A percentile compares a stretch with the other conserved stretches of the same genome.
These are phyloP conservation scores for Candida glucosophila DNA, from an alignment of 1,139 yeast species.

Conservation along the genomic window DNA sequence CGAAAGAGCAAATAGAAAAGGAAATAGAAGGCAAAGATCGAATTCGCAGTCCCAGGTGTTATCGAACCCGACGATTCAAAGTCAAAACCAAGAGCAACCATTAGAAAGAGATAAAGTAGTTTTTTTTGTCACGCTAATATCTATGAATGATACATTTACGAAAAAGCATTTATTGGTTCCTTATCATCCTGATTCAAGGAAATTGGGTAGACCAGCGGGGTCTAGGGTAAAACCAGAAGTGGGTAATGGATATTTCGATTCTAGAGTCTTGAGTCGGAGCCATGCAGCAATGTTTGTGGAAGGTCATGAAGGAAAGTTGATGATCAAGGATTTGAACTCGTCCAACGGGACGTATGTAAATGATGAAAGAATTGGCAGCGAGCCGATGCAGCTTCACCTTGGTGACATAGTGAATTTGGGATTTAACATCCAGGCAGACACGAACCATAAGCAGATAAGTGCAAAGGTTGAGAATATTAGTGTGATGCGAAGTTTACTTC, in stretches of 20 bases:
- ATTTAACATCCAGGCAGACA: conserved; percentile 79
- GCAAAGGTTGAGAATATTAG: conserved; percentile 66
- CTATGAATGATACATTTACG: conserved; percentile 77
- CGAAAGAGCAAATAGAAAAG: conserved; percentile 2
- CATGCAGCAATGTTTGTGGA: conserved; percentile 89
- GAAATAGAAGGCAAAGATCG: conserved; percentile 22
- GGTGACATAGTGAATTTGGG: conserved; percentile 86
- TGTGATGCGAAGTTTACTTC: conserved; percentile 35
- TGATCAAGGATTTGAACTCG: conserved; percentile 77
- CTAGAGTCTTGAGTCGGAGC: conserved; percentile 83
- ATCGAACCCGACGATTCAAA: conserved; percentile 3
- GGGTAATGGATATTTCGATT: conserved; percentile 89
- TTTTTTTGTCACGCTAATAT: conserved; percentile 56
- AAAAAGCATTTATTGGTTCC: conserved; percentile 77
- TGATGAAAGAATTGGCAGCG: conserved; percentile 58
- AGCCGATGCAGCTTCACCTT: conserved; percentile 54
- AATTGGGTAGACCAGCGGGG: conserved; percentile 81
- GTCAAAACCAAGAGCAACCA: conserved; percentile 7
- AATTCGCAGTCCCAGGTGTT: conserved; percentile 32
- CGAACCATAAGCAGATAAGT: conserved; percentile 76
- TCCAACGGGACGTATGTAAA: conserved; percentile 94
- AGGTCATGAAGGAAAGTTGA: conserved; percentile 55
- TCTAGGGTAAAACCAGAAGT: conserved; percentile 66
- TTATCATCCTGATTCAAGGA: conserved; percentile 70
- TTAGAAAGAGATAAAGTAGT: conserved; percentile 26